These are phyloP conservation scores for Sistotremastrum niveocremeum DNA, from an alignment of 768 basidiomycete species.

Conservation along the genomic window DNA sequence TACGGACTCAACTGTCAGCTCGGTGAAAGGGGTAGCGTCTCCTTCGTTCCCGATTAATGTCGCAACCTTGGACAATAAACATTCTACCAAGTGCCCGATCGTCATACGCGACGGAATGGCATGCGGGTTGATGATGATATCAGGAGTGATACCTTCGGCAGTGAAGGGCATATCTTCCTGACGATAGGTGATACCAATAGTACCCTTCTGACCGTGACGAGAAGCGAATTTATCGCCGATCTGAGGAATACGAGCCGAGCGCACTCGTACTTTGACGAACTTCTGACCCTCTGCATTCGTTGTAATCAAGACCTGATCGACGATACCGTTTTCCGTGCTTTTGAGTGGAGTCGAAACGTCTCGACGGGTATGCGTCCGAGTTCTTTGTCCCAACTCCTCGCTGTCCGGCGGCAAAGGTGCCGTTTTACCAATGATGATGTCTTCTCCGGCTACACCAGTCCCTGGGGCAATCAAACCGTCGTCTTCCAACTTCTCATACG, in stretches of 20 bases:
- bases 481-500: slow-evolving; percentile 95
- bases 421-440: slow-evolving; percentile 99
- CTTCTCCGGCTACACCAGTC: slow-evolving; percentile 88
- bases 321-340: slow-evolving; percentile 94
- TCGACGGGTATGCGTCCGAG: slow-evolving; percentile 82
- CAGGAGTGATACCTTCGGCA: slow-evolving; percentile 90
- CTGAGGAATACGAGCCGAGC: slow-evolving; percentile 93
- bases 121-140: slow-evolving; percentile 97
- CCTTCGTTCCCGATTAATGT: slow-evolving; percentile 95
- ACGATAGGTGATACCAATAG: slow-evolving; percentile 97
- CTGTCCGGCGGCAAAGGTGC: slow-evolving; percentile 94
- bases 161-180: slow-evolving; percentile 99
- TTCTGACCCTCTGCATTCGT: slow-evolving; percentile 94
- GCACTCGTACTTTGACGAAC: slow-evolving; percentile 94
- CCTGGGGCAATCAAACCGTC: slow-evolving; percentile 95
- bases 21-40: slow-evolving; percentile 97
- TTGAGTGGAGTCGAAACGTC: slow-evolving; percentile 97
- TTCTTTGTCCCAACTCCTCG: slow-evolving; percentile 93
- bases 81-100: slow-evolving; percentile 98
- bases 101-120: slow-evolving; percentile 99
- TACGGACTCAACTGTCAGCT: slow-evolving; percentile 95
- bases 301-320: slow-evolving; percentile 94
- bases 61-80: slow-evolving; percentile 90
- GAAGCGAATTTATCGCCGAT: slow-evolving; percentile 99
- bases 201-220: slow-evolving; percentile 98